Evolutionary conservation across 169 alveolate genomes (phyloP).

Genomic region (Plasmodium yoelii): DNA sequence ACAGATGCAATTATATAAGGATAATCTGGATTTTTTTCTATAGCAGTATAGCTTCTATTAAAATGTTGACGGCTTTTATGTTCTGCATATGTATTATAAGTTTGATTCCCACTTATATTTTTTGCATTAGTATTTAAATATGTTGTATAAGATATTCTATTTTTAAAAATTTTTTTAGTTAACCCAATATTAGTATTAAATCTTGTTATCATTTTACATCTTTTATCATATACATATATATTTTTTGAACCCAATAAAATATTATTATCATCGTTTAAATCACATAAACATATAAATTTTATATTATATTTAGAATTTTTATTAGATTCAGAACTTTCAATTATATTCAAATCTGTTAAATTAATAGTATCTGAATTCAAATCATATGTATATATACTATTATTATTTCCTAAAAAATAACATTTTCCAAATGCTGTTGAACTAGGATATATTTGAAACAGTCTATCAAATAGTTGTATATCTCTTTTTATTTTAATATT

Average conservation of each 20-base stretch:
- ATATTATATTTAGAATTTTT: background rate
- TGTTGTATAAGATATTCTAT: background rate
- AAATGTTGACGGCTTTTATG: slow-evolving; percentile 18
- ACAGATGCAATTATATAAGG: slow-evolving; percentile 79
- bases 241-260: slow-evolving; percentile 78
- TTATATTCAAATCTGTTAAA: background rate
- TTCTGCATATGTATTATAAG: slow-evolving; percentile 12
- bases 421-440: slow-evolving; percentile 52
- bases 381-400: slow-evolving; percentile 30
- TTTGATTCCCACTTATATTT: background rate
- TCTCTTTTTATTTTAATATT: slow-evolving; percentile 41
- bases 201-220: slow-evolving; percentile 37
- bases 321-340: background rate
- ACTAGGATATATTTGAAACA: slow-evolving; percentile 57
- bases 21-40: slow-evolving; percentile 78
- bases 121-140: background rate
- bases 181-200: slow-evolving; percentile 29
- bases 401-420: slow-evolving; percentile 16
- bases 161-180: slow-evolving; percentile 6
- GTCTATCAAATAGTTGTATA: slow-evolving; percentile 44
- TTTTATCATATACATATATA: slow-evolving; percentile 77
- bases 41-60: slow-evolving; percentile 81
- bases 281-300: slow-evolving; percentile 18
- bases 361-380: slow-evolving; percentile 6
- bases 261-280: slow-evolving; percentile 59